Base-by-base conservation (phyloP, 352 stramenopile genomes). In the Pythium dissimile region DNA sequence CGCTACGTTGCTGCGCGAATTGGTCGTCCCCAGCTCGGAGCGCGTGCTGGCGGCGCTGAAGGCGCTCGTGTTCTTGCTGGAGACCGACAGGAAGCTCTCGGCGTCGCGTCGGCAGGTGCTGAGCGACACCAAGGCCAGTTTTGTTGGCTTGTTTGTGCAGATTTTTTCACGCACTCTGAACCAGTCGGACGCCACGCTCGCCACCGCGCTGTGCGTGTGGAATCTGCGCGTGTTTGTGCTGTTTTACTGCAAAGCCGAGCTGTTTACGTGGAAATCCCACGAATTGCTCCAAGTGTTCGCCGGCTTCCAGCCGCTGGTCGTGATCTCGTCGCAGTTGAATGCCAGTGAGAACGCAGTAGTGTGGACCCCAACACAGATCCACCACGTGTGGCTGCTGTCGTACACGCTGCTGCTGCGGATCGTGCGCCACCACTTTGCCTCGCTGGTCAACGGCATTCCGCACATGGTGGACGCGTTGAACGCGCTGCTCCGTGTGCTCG, bases 381-480 rank as follows among this genome's bases (percentile, higher is more conserved):
- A 92, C 63, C 62, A 80, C 26, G 23, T 95, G 41, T 95, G 83
- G 82, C 80, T 75, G 55, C 60, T 85, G 48, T 90, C 83, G 53
- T 95, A 95, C 63, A 75, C 73, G 8, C 47, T 95, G 18, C 62
- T 95, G 20, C 53, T 95, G 47, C 83, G 85, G 15, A 72, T 95
- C 12, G 73, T 92, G 42, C 79, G 85, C 8, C 82, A 89, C 43
- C 82, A 92, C 62, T 88, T 89, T 32, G 65, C 71, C 18, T 88
- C 83, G 34, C 55, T 93, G 6, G 70, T 87, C 8, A 80, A 86
- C 34, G 75, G 70, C 37, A 74, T 90, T 10, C 66, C 81, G 12
- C 81, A 85, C 49, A 70, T 93, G 26, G 59, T 95, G 7, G 71
- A 87, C 31, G 80, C 77, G 12, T 66, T 80, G 21, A 91, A 88